Evolutionary conservation across 768 basidiomycete species (phyloP), one percentile per base, ranked within the genome.

Genomic region (Suillus plorans): DNA sequence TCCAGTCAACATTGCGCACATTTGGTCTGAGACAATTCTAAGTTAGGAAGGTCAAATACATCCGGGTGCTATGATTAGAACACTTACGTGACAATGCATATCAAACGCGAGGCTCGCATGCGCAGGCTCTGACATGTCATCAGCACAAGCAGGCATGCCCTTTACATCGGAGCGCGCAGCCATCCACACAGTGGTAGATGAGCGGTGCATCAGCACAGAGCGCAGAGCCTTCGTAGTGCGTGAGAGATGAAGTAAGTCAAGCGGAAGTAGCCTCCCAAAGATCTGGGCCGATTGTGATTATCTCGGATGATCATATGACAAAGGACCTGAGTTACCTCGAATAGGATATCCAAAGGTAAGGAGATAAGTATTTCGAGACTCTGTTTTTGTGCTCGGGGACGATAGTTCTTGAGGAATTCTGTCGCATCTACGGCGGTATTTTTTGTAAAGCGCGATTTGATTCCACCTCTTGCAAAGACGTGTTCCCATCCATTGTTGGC

Each of bases 161-260:
- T 57, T 28, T 8, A 69, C 63, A 47, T 74, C 73, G 13, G 31
- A 31, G n/a, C 75, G 70, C 12, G 66, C 70, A 14, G 50, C 60
- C 39, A 70, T 69, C 78, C 79, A 80, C 50, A 76, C 50, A 0
- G 63, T 55, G 20, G 59, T 62, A 2, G 69, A 66, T 6, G 62
- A 42, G 44, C 66, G 72, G 37, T 67, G 67, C 31, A 76, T 66
- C 1, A 80, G 65, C 18, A 77, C 68, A 8, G 37, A 41, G 20
- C 77, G 71, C 13, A 79, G 69, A 7, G 64, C 69, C 42, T 78
- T 78, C 10, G 70, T 72, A 22, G 70, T 71, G 41, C 77, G 70
- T n/a, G 74, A 50, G 4, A 80, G 71, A 34, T 74, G 65, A 28
- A 79, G 71, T 9, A 79, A 63, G 60, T 79, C 75, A 5, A 73